A percentile compares a stretch with the other conserved stretches of the same genome.
Conservation (phyloP, 2,329 filamentous ascomycete species). For the Calonectria henricotiae region DNA sequence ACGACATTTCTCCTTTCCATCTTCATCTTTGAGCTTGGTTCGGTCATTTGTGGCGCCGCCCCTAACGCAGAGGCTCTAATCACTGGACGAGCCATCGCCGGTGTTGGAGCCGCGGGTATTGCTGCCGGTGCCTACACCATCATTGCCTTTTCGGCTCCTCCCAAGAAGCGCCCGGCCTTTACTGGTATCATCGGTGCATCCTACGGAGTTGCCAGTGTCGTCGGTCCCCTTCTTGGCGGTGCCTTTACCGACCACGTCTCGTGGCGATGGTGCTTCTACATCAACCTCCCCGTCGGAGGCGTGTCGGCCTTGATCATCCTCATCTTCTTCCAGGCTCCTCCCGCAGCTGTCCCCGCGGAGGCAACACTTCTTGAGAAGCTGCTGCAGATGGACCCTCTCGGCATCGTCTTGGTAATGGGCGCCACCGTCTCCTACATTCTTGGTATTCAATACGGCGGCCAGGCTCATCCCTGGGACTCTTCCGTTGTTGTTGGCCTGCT, state of each 20-base stretch:
- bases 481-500: slow-evolving; percentile 63
- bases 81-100: slow-evolving; percentile 68
- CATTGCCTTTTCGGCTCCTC: slow-evolving; percentile 63
- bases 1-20: slow-evolving; percentile 66
- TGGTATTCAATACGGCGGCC: slow-evolving; percentile 67
- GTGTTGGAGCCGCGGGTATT: slow-evolving; percentile 67
- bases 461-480: slow-evolving; percentile 62
- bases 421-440: slow-evolving; percentile 63
- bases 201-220: slow-evolving; percentile 58
- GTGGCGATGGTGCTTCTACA: slow-evolving; percentile 63
- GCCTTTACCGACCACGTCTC: slow-evolving; percentile 59
- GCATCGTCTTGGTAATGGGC: slow-evolving; percentile 64
- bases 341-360: slow-evolving; percentile 57
- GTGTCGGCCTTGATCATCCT: slow-evolving; percentile 58
- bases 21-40: slow-evolving; percentile 70
- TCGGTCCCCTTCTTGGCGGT: slow-evolving; percentile 59
- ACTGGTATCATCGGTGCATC: slow-evolving; percentile 60
- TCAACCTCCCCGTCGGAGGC: slow-evolving; percentile 59
- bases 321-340: slow-evolving; percentile 63
- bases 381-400: slow-evolving; percentile 66
- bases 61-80: slow-evolving; percentile 67
- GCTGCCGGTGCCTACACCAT: slow-evolving; percentile 68
- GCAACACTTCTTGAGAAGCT: slow-evolving; percentile 63
- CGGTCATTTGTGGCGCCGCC: slow-evolving; percentile 66
- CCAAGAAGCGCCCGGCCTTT: slow-evolving; percentile 57